phyloP scores from a whole-genome alignment of 2,329 filamentous ascomycete genomes.

The Mycosphaerella sp. region DNA sequence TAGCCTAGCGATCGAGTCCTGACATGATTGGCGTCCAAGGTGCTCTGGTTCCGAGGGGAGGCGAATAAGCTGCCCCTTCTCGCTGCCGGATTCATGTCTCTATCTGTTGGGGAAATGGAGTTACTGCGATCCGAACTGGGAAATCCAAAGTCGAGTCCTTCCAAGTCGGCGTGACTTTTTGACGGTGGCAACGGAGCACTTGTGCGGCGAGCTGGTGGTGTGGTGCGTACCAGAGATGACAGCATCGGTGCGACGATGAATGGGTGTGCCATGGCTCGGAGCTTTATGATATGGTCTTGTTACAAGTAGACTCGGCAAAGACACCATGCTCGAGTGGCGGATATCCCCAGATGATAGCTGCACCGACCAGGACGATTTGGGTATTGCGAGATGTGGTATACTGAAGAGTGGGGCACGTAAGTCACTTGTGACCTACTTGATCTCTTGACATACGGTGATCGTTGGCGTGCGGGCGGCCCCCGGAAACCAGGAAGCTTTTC shows the following conservation, averaged over 20 bases:
- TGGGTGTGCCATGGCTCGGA: neutral
- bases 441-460: neutral
- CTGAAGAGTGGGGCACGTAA: neutral
- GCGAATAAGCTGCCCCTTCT: slow-evolving; percentile 14
- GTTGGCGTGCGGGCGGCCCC: neutral
- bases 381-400: neutral
- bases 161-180: slow-evolving; percentile 1
- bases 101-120: slow-evolving; percentile 4
- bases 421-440: neutral
- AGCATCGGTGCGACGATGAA: slow-evolving; percentile 6
- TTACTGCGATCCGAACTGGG: neutral
- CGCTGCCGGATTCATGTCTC: slow-evolving; percentile 5
- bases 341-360: neutral
- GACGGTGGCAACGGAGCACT: slow-evolving; percentile 2
- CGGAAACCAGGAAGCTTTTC: neutral
- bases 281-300: neutral
- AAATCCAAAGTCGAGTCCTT: slow-evolving; percentile 6
- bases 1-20: slow-evolving; percentile 12
- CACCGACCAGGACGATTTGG: neutral
- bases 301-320: neutral
- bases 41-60: slow-evolving; percentile 10
- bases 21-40: slow-evolving; percentile 4
- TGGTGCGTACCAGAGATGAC: neutral
- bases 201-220: neutral
- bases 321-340: neutral